These are phyloP conservation scores for Eucalyptus pauciflora DNA, from an alignment of 345 rosid species.

Conservation along the genomic window DNA sequence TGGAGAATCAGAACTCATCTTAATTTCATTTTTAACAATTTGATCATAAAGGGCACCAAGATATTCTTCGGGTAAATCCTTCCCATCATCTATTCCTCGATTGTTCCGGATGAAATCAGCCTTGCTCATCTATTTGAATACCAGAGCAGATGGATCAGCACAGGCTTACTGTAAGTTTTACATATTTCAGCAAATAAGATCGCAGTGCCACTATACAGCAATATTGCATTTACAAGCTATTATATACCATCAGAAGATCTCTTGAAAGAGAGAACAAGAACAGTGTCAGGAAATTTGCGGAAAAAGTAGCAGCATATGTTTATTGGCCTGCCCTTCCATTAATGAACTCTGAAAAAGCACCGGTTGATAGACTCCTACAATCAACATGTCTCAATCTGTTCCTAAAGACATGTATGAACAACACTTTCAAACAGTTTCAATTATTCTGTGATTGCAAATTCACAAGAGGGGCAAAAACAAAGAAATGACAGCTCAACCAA, in stretches of 20 bases:
- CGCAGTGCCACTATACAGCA: not conserved
- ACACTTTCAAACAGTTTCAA: not conserved
- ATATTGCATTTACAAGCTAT: not conserved
- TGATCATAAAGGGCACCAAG: slow-evolving; percentile 78
- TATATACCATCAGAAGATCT: not conserved
- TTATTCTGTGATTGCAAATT: not conserved
- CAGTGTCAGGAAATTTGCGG: not conserved
- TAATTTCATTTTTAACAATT: slow-evolving; percentile 83
- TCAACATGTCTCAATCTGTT: not conserved
- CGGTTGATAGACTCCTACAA: not conserved
- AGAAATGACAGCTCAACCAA: not conserved
- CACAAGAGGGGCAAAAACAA: not conserved
- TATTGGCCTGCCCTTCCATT: not conserved
- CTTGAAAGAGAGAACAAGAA: not conserved
- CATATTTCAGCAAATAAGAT: not conserved
- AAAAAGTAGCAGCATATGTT: not conserved
- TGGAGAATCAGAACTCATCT: slow-evolving; percentile 75
- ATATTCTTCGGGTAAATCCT: slow-evolving; percentile 91
- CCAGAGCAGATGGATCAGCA: slow-evolving; percentile 15
- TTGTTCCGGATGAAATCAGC: slow-evolving; percentile 82
- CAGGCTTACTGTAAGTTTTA: not conserved
- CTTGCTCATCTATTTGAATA: slow-evolving; percentile 64
- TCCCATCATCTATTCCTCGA: slow-evolving; percentile 94
- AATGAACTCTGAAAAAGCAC: not conserved
- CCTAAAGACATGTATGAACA: not conserved